phyloP scores from a whole-genome alignment of 2,329 filamentous ascomycete species.

The Aspergillus sclerotialis region DNA sequence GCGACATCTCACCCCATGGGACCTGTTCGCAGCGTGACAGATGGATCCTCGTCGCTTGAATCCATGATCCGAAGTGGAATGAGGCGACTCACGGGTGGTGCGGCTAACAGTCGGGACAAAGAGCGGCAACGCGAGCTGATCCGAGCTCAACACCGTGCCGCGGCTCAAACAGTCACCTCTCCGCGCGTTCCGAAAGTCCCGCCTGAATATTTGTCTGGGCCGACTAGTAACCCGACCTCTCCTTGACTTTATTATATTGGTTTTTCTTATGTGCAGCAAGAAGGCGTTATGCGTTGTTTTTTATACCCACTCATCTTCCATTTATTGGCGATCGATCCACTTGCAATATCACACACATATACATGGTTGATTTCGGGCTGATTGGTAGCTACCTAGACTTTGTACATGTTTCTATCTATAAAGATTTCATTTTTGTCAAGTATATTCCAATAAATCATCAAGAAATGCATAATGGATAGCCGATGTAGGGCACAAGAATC shows the following conservation, averaged over 20 bases:
- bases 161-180: constrained; percentile 31
- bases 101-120: constrained; percentile 33
- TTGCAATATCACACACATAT: no score
- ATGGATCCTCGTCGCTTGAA: constrained; percentile 38
- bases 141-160: constrained; percentile 36
- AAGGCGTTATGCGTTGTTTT: no score
- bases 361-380: no score
- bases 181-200: constrained; percentile 43
- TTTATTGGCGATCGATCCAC: no score
- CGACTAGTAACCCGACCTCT: constrained; percentile 29
- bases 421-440: no score
- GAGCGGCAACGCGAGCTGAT: constrained; percentile 40
- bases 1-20: constrained; percentile 12
- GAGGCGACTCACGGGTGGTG: constrained; percentile 41
- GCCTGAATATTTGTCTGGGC: constrained; percentile 37
- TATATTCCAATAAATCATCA: no score
- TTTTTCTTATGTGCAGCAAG: constrained; percentile 5
- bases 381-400: no score
- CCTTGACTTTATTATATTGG: constrained; percentile 16
- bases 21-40: constrained; percentile 26
- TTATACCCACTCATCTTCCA: no score
- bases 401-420: no score
- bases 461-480: no score
- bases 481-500: no score
- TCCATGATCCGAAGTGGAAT: constrained; percentile 41